Base-by-base conservation (phyloP, 2,329 filamentous ascomycete genomes). In the Aspergillus pseudotamarii region DNA sequence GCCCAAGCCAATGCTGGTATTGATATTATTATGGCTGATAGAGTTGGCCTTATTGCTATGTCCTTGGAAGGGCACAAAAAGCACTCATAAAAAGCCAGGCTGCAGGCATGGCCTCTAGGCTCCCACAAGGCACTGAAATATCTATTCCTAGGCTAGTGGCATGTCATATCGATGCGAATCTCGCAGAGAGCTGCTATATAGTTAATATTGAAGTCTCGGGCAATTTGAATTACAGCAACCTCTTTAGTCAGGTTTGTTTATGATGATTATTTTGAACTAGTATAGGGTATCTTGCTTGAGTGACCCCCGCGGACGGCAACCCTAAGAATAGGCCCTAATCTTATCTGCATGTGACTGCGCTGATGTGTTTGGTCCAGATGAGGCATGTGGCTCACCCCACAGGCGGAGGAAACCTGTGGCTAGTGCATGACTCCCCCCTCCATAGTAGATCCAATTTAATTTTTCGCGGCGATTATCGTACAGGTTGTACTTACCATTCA, bases 11-110 rank as follows among this genome's bases (percentile, higher is more conserved):
- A 64, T 11, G 69, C 69, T 30, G 69, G 68, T 6, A 64, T 71
- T 57, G 66, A 71, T 32, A 61, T 71, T 58, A 46, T 71, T 9
- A 69, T 71, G 43, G 63, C 63, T 2, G 69, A 72, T 59, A 65
- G 64, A 36, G 66, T 72, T 55, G 61, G 65, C 2, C 58, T 69
- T 23, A 66, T 72, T 50, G 50, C 68, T 10, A 62, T 50, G 43
- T 62, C 59, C 10, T 56, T n/a, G n/a, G n/a, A n/a, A n/a, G n/a
- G n/a, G n/a, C n/a, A n/a, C n/a, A n/a, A n/a, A n/a, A n/a, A n/a
- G n/a, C n/a, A n/a, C n/a, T n/a, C n/a, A n/a, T n/a, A n/a, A n/a
- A n/a, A n/a, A n/a, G n/a, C n/a, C n/a, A n/a, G n/a, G n/a, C n/a
- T n/a, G n/a, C n/a, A n/a, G n/a, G n/a, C n/a, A n/a, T n/a, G n/a